phyloP scores from a whole-genome alignment of 2,329 filamentous ascomycete genomes.

The Epichloe sp. region DNA sequence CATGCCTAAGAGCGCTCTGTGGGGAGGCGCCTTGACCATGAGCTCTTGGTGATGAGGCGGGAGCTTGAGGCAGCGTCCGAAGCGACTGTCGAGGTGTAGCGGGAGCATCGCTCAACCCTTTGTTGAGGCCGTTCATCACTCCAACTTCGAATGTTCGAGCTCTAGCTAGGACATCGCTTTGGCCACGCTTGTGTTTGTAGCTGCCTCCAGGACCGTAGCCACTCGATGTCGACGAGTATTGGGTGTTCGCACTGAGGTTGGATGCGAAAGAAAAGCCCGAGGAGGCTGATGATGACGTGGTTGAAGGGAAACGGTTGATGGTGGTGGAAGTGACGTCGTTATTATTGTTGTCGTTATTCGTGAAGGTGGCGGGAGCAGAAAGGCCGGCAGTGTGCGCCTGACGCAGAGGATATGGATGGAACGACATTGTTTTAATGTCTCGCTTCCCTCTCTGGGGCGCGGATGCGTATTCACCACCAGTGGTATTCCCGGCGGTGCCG shows the following conservation, averaged over 20 bases:
- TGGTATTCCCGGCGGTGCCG: neutral
- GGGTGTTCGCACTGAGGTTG: constrained; percentile 42
- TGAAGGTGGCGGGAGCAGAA: constrained; percentile 1
- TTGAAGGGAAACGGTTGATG: constrained; percentile 52
- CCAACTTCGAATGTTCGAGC: constrained; percentile 34
- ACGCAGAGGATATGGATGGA: constrained; percentile 43
- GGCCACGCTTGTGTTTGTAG: constrained; percentile 52
- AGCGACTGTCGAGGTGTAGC: constrained; percentile 64
- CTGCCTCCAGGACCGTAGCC: constrained; percentile 32
- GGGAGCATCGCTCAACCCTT: constrained; percentile 50
- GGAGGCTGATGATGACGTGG: constrained; percentile 57
- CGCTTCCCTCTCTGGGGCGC: constrained; percentile 9
- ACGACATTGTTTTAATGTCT: constrained; percentile 33
- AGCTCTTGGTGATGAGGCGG: constrained; percentile 33
- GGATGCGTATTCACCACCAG: neutral
- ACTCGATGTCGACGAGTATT: constrained; percentile 60
- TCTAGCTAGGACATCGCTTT: constrained; percentile 53
- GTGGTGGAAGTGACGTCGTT: constrained; percentile 30
- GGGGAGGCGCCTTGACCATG: constrained; percentile 17
- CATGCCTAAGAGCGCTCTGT: constrained; percentile 23
- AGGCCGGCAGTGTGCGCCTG: constrained; percentile 39
- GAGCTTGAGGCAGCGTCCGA: constrained; percentile 57
- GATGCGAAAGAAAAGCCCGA: constrained; percentile 51
- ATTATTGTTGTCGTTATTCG: constrained; percentile 9
- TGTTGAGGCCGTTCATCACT: constrained; percentile 30